Conservation (phyloP, 169 alveolate genomes). For the Eimeria mitis region DNA sequence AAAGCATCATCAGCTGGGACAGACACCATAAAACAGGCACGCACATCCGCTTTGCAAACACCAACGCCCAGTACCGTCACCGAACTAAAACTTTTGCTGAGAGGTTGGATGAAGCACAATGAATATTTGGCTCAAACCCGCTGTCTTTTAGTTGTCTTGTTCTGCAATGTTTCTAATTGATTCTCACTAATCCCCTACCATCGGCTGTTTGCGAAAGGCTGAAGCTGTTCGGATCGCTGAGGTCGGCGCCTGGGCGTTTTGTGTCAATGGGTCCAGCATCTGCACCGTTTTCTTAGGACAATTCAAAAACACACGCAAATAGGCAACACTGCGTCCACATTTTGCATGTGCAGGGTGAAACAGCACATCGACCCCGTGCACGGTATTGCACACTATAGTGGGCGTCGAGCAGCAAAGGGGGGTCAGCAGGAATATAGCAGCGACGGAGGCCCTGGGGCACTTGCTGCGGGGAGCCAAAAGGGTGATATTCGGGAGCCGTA, state of each 20-base stretch:
- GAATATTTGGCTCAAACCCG: not conserved
- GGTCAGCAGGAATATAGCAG: not conserved
- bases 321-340: not conserved
- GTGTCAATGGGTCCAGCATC: constrained; percentile 10
- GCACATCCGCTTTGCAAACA: not conserved
- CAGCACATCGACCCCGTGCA: not conserved
- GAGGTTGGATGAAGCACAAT: not conserved
- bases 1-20: not conserved
- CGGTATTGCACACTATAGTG: not conserved
- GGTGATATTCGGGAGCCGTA: not conserved
- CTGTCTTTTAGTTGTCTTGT: not conserved
- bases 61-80: not conserved
- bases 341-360: not conserved
- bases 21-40: not conserved
- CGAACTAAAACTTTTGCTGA: not conserved
- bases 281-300: not conserved
- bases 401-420: not conserved
- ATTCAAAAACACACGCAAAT: not conserved
- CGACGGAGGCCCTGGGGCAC: not conserved
- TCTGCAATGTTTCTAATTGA: not conserved
- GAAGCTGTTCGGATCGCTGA: constrained; percentile 21
- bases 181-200: not conserved
- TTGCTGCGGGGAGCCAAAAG: not conserved
- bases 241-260: constrained; percentile 43
- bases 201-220: constrained; percentile 12